Conservation (phyloP, 2,329 filamentous ascomycete species). For the Pseudodiploospora longispora region DNA sequence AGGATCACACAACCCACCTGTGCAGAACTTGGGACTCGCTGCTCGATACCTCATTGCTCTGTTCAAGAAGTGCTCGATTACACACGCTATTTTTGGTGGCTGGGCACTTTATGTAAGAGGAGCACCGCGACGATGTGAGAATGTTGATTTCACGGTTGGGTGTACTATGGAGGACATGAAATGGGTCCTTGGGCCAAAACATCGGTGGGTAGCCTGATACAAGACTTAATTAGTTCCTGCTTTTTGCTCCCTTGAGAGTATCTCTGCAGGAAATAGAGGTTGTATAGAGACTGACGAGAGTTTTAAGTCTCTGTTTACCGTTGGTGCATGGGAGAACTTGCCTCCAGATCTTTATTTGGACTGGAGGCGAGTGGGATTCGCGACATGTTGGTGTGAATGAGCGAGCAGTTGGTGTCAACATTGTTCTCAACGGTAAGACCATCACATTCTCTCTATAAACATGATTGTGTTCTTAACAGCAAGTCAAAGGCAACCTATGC, state of each 20-base stretch:
- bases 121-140: background rate
- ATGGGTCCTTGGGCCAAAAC: background rate
- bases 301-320: background rate
- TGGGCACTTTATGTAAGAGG: background rate
- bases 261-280: too few relatives aligned
- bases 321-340: background rate
- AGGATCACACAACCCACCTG: background rate
- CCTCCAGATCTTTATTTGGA: background rate
- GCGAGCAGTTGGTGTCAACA: background rate
- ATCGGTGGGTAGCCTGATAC: background rate
- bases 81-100: background rate
- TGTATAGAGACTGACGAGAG: too few relatives aligned
- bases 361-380: background rate
- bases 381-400: background rate
- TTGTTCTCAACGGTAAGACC: background rate
- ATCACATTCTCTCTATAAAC: background rate
- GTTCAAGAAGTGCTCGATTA: background rate
- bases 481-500: background rate
- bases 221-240: background rate
- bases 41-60: background rate
- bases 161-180: background rate
- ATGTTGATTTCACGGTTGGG: background rate
- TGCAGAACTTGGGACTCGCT: background rate
- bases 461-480: background rate
- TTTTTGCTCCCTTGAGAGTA: background rate